Evolutionary conservation across 345 rosid species (phyloP), one percentile per base, ranked within the genome.

Genomic region (Populus alba): DNA sequence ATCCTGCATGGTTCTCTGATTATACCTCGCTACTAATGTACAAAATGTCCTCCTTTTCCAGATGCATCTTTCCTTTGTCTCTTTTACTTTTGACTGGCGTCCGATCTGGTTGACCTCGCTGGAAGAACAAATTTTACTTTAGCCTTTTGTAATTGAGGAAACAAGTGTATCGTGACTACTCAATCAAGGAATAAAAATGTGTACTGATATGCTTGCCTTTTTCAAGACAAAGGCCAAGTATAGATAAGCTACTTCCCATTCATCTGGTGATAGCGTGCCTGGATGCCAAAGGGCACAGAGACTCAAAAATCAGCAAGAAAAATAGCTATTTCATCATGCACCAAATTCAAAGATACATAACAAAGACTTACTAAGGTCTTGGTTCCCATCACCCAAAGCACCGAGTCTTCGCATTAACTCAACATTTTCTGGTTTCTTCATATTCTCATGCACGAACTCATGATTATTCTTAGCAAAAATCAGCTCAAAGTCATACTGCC

Each of bases 351-450:
- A 31, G 37, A 38, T 22, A 13, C 22, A 41, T 39, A 25, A 5
- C 53, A 47, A n/a, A 72, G 37, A 77, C 92, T 86, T 88, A 96
- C 97, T 89, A 74, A 87, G 91, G 84, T 94, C 99, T 77, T 89
- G 95, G 88, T 89, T 92, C 81, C 98, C 95, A 84, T 92, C 97
- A 31, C 97, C 99, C 84, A 96, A 82, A 77, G 99, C 99, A 80
- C 99, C 99, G 43, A 94, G 95, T 82, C 99, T 78, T 75, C 92
- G 85, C 97, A 92, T 92, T 76, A 96, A 90, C 22, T 96, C 98
- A 31, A 92, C 79, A 68, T 85, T 86, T 62, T 92, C 99, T 29
- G 89, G 90, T 66, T 82, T 91, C 81, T 90, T 92, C 91, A 94
- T 71, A 84, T 91, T 92, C 71, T 96, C 95, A 6, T 90, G 92